A percentile compares a stretch with the other conserved stretches of the same genome.
Conservation (phyloP, 1,284 basidiomycete species). For the Sanghuangporus sanghuang region DNA sequence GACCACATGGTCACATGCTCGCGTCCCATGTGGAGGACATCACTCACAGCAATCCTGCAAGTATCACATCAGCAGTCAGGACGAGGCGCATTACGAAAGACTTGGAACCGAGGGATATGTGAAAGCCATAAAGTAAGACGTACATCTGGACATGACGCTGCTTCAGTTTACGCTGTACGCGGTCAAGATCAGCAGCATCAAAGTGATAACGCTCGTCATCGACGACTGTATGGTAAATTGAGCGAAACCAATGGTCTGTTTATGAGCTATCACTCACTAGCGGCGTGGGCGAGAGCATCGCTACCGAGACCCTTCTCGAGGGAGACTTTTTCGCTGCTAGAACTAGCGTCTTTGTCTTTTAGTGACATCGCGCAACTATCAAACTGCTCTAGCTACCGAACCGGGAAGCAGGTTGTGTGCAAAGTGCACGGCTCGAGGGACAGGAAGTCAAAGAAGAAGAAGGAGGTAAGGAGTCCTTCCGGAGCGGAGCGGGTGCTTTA, state of each 20-base stretch:
- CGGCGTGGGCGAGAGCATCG: conserved; percentile 25
- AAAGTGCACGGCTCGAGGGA: neutral
- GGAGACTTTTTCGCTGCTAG: conserved; percentile 19
- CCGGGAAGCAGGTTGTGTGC: neutral
- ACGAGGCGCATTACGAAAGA: neutral
- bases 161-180: conserved; percentile 57
- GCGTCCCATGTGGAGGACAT: neutral
- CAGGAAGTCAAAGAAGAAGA: conserved; percentile 2
- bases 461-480: neutral
- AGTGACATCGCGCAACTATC: conserved; percentile 12
- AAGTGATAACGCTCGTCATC: conserved; percentile 28
- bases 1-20: conserved; percentile 3
- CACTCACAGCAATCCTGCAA: conserved; percentile 52
- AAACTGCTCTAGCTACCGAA: neutral
- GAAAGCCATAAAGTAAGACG: conserved; percentile 20
- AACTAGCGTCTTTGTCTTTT: conserved; percentile 21
- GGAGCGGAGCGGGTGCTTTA: conserved; percentile 2
- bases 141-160: conserved; percentile 73
- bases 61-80: conserved; percentile 14
- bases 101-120: neutral
- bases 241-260: neutral
- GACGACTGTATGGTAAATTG: conserved; percentile 13
- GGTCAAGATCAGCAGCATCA: conserved; percentile 54
- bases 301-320: conserved; percentile 30
- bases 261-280: conserved; percentile 17